Percentiles rank a stretch among this genome's conserved stretches.
These are phyloP conservation scores for Yamadazyma diddensiae DNA, from an alignment of 1,139 yeast genomes.

Conservation along the genomic window DNA sequence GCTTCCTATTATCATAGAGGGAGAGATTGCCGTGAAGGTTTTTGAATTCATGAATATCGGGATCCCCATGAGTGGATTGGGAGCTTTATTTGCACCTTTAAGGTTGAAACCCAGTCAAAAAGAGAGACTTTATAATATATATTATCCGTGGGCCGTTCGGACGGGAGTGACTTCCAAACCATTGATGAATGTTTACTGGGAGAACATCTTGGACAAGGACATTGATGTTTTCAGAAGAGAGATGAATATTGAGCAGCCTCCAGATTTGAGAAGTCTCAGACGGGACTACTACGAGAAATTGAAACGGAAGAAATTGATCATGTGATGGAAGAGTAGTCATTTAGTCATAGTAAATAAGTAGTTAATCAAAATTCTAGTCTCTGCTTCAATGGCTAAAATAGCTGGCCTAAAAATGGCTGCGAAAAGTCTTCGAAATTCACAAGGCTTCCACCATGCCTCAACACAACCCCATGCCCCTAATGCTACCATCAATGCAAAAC, in stretches of 20 bases:
- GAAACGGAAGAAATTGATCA: slow-evolving; percentile 20
- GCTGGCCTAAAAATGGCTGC: background rate
- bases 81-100: slow-evolving; percentile 84
- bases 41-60: slow-evolving; percentile 92
- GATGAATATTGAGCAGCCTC: slow-evolving; percentile 68
- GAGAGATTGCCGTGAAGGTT: slow-evolving; percentile 90
- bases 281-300: slow-evolving; percentile 34
- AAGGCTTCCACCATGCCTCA: too few species aligned
- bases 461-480: too few species aligned
- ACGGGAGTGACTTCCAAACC: slow-evolving; percentile 76
- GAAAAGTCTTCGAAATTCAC: too few species aligned
- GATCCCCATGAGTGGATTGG: slow-evolving; percentile 93
- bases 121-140: slow-evolving; percentile 54
- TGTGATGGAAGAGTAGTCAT: slow-evolving; percentile 1
- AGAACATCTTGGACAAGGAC: slow-evolving; percentile 69
- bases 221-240: slow-evolving; percentile 69
- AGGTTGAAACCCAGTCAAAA: slow-evolving; percentile 54
- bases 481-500: too few species aligned
- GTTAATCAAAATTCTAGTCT: too few species aligned
- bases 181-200: slow-evolving; percentile 92
- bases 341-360: too few species aligned
- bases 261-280: slow-evolving; percentile 72
- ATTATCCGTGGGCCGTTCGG: slow-evolving; percentile 85
- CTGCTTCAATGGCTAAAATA: too few species aligned
- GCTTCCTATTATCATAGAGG: slow-evolving; percentile 87